Evolutionary conservation across 352 stramenopile genomes (phyloP), one percentile per base, ranked within the genome.

Genomic region (Phytopythium boreale): DNA sequence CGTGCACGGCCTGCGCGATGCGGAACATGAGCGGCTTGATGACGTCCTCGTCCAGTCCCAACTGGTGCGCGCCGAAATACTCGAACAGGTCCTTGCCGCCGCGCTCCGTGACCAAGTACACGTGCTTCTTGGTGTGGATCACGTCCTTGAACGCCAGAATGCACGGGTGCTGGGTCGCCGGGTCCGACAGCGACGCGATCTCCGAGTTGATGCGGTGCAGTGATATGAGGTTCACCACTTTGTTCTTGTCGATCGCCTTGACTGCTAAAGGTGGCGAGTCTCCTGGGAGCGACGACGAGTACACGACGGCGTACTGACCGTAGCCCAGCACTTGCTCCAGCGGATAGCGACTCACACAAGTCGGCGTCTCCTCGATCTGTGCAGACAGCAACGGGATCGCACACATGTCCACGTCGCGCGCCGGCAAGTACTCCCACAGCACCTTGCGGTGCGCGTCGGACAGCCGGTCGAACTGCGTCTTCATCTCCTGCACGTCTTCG

Each of bases 241-340:
- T 94, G 26, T 85, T 76, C 66, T 97, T 97, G 67, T 92, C 75
- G 27, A 96, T 92, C 29, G 86, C 80, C 64, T 97, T 97, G 50
- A 96, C 67, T 1, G 89, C 89, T 29, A 92, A 73, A 2, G 55
- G 55, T 2, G 72, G 50, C 3, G 70, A 24, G 0, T 69, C 49
- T 12, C 75, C 66, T 0, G 68, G 59, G 19, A 29, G 58, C 15
- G 63, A 71, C 12, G 76, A 80, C 7, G 72, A 75, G 59, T 90
- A 90, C 41, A 97, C 89, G 15, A 77, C 75, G 8, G 87, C 88
- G 71, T 95, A 96, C 56, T 96, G 85, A 14, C 89, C 89, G 63
- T 95, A 90, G 10, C 89, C 89, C 17, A 97, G 70, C 20, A 88
- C 77, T 43, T 87, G 68, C 9, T 82, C 74, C 2, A 96, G 66